Evolutionary conservation across 225 moss, liverwort and hornwort genomes (phyloP).

Genomic region (Pseudisothecium myosuroides): DNA sequence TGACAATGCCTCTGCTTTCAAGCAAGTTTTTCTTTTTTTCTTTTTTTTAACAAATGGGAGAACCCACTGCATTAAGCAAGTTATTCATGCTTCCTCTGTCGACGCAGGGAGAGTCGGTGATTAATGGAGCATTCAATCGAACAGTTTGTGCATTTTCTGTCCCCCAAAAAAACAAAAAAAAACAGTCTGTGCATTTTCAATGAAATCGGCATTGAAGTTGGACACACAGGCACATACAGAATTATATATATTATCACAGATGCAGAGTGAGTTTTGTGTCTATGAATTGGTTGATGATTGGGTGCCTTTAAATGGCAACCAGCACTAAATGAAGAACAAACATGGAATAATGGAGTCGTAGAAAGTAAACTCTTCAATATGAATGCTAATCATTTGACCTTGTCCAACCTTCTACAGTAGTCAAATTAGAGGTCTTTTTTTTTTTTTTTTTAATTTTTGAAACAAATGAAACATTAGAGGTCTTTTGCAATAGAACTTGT

Average conservation of each 20-base stretch:
- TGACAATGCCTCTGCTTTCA: no score
- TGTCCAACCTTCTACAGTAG: neutral
- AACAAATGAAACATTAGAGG: no score
- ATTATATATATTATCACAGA: neutral
- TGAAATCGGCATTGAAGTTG: neutral
- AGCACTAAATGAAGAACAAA: neutral
- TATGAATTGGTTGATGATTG: neutral
- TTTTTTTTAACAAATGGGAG: no score
- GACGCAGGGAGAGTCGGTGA: neutral
- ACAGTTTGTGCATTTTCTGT: neutral
- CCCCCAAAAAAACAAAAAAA: no score
- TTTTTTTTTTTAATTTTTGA: no score
- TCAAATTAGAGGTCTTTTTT: neutral
- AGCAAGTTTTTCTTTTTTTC: no score
- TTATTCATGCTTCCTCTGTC: neutral
- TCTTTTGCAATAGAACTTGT: no score
- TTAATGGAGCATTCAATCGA: neutral
- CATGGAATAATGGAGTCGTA: neutral
- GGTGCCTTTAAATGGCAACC: neutral
- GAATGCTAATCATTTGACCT: neutral
- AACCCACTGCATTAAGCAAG: no score
- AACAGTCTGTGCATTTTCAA: neutral
- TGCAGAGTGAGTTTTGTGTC: neutral
- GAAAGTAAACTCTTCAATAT: neutral
- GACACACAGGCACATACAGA: neutral